These are phyloP conservation scores for Pisolithus albus DNA, from an alignment of 768 basidiomycete genomes.

Conservation along the genomic window DNA sequence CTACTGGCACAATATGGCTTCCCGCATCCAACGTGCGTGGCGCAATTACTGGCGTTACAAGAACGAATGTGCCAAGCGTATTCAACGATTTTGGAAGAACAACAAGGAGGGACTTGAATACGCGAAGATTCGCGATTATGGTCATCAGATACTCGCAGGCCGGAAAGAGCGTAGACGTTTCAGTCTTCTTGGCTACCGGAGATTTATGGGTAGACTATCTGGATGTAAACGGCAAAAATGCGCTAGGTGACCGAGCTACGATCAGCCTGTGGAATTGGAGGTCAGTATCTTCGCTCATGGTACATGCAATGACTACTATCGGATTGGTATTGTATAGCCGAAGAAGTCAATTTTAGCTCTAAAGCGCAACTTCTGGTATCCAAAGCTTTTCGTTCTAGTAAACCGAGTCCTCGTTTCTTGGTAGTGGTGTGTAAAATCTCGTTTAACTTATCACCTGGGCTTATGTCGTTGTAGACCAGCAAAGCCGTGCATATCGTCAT, in stretches of 20 bases:
- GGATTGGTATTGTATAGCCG: conserved; percentile 37
- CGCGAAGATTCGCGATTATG: conserved; percentile 87
- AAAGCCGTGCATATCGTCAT: conserved; percentile 82
- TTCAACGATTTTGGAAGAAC: conserved; percentile 98
- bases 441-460: not conserved
- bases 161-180: conserved; percentile 92
- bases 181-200: conserved; percentile 87
- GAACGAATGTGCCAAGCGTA: conserved; percentile 89
- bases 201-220: conserved; percentile 97
- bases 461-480: conserved; percentile 15
- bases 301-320: not conserved
- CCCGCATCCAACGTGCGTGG: conserved; percentile 92
- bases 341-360: conserved; percentile 79
- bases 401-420: conserved; percentile 84
- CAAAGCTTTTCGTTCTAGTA: conserved; percentile 83
- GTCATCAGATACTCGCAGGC: conserved; percentile 84
- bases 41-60: conserved; percentile 94
- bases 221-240: conserved; percentile 73
- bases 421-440: conserved; percentile 58
- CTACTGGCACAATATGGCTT: conserved; percentile 99
- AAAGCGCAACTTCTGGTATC: conserved; percentile 78
- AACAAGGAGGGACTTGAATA: conserved; percentile 93
- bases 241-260: conserved; percentile 74
- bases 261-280: conserved; percentile 61
- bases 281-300: conserved; percentile 37